Evolutionary conservation across 441 rosid genomes (phyloP), one percentile per base, ranked within the genome.

Genomic region (Omphalea diandra): DNA sequence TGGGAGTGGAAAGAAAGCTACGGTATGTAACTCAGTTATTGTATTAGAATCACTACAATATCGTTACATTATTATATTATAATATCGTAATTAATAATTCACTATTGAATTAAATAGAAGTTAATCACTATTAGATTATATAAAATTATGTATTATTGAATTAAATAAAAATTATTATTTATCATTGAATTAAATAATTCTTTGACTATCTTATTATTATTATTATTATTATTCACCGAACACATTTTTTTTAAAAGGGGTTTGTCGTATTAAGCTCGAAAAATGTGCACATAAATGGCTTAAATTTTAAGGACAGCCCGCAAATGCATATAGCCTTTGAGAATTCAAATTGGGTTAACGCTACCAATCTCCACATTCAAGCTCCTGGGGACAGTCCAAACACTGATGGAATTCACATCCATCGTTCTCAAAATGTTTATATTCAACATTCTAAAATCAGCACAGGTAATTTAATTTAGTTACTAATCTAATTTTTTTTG

Each of bases 241-340:
- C 11, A 12, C 24, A 38, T 47, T 12, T 62, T 41, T 38, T 49
- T 18, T 33, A 36, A 10, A 6, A 83, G 83, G 83, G 81, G 24
- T 3, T 83, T 1, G 17, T 73, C 8, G 67, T 83, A 68, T 67
- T 77, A 18, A 43, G 75, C 49, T 85, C 79, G 2, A 73, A 41
- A 47, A 70, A 82, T 52, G 76, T 85, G 60, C 74, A 63, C 59
- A 47, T 83, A 17, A 64, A 57, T 12, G 71, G 61, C 43, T 22
- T 85, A 26, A 69, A 35, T 3, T 71, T 82, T 14, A 70, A 75
- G 54, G 77, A 85, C 57, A 80, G 81, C 54, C 89, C 89, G 49
- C 80, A 83, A 65, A 78, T 80, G 76, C 89, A 85, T 67, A 43
- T 83, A 2, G 73, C 72, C 0, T 31, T 85, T 31, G 81, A 76